A percentile compares a stretch with the other conserved stretches of the same genome.
Conservation (phyloP, 2,329 filamentous ascomycete species). For the Colletotrichum sp. region DNA sequence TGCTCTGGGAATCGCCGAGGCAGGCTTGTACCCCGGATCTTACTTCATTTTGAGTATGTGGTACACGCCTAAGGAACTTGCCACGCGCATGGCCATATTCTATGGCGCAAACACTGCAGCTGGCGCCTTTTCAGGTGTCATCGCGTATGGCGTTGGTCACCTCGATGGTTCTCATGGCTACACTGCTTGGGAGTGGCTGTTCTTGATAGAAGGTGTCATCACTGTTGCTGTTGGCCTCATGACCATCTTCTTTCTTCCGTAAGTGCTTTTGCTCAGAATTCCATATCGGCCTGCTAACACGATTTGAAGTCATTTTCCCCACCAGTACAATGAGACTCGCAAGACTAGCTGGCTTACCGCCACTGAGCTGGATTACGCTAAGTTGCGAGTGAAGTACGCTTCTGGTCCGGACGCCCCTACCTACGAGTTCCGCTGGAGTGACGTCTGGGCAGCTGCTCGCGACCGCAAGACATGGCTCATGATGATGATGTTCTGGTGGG, state of each 20-base stretch:
- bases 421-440: conserved; percentile 23
- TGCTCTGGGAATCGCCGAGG: neutral
- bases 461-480: conserved; percentile 24
- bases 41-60: neutral
- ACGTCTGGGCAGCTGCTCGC: conserved; percentile 18
- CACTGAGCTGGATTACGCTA: neutral
- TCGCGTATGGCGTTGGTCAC: neutral
- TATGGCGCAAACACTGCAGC: neutral
- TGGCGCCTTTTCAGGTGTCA: neutral
- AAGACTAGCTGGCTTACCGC: neutral
- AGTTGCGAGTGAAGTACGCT: neutral
- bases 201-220: neutral
- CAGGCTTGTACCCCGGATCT: neutral
- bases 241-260: neutral
- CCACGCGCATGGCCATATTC: neutral
- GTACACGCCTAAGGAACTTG: neutral
- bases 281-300: neutral
- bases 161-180: neutral
- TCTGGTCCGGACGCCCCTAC: conserved; percentile 8
- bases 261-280: neutral
- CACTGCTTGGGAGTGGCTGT: neutral
- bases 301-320: neutral
- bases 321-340: neutral
- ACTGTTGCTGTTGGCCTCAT: neutral
- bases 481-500: conserved; percentile 29